phyloP scores from a whole-genome alignment of 768 basidiomycete species.

The Rhodotorula toruloides region DNA sequence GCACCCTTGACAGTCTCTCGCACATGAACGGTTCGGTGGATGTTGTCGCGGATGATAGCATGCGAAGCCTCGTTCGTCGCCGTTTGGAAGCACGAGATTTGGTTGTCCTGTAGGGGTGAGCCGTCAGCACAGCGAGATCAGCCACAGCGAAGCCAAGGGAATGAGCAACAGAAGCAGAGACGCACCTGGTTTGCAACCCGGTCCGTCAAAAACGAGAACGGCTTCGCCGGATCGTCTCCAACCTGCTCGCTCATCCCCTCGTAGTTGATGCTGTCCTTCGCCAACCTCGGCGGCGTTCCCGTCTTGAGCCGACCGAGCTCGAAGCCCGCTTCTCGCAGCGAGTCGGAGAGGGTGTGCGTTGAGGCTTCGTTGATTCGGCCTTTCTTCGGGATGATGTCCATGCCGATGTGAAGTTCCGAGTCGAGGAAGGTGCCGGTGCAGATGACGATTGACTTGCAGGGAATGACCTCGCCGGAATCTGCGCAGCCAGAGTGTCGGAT shows the following conservation, averaged over 20 bases:
- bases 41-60: slow-evolving; percentile 64
- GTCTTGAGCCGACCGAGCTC: slow-evolving; percentile 72
- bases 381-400: slow-evolving; percentile 37
- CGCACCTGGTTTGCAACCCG: slow-evolving; percentile 65
- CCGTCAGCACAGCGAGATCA: too few relatives aligned
- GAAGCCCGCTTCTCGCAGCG: slow-evolving; percentile 69
- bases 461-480: slow-evolving; percentile 71
- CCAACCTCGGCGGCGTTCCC: slow-evolving; percentile 76
- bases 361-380: slow-evolving; percentile 41
- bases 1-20: slow-evolving; percentile 80
- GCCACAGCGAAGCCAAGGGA: neutral
- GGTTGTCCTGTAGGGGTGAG: slow-evolving; percentile 56
- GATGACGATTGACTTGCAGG: slow-evolving; percentile 74
- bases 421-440: slow-evolving; percentile 89
- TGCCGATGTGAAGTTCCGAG: slow-evolving; percentile 85
- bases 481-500: neutral
- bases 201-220: slow-evolving; percentile 71
- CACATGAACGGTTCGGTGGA: slow-evolving; percentile 75
- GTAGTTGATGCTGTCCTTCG: slow-evolving; percentile 66
- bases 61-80: slow-evolving; percentile 69
- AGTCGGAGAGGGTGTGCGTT: slow-evolving; percentile 65
- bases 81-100: slow-evolving; percentile 68
- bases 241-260: slow-evolving; percentile 58
- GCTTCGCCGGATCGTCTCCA: slow-evolving; percentile 61
- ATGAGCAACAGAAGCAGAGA: slow-evolving; percentile 7